These are phyloP conservation scores for Xylariaceae sp. DNA, from an alignment of 2,329 filamentous ascomycete species.

Conservation along the genomic window DNA sequence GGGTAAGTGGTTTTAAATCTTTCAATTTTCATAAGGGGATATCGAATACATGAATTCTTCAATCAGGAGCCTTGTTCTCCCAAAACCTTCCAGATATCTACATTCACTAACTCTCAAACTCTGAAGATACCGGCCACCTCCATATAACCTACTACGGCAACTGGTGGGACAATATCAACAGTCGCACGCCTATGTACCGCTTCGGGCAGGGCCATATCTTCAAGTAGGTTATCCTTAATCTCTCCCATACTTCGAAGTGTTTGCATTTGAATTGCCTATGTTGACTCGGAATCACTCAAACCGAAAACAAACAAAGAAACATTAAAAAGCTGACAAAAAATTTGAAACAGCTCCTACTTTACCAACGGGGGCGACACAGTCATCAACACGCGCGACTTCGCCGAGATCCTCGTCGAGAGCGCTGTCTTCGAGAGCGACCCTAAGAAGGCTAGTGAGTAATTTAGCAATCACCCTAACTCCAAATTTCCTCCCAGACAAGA, in stretches of 20 bases:
- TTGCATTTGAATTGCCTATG: background rate
- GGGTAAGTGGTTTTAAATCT: constrained; percentile 6
- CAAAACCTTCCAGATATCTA: too few relatives aligned
- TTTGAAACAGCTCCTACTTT: constrained; percentile 18
- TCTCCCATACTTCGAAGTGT: background rate
- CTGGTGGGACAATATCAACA: constrained; percentile 63
- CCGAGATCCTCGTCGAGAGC: constrained; percentile 30
- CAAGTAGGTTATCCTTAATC: constrained; percentile 26
- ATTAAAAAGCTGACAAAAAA: background rate
- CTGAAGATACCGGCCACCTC: constrained; percentile 57
- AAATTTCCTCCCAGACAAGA: too few relatives aligned
- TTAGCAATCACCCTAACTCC: too few relatives aligned
- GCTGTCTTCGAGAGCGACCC: constrained; percentile 26
- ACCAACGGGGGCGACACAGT: constrained; percentile 23
- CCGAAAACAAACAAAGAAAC: too few relatives aligned
- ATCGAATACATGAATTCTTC: too few relatives aligned
- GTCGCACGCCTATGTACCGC: constrained; percentile 58
- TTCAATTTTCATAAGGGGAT: too few relatives aligned
- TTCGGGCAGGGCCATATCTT: constrained; percentile 66
- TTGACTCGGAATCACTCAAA: too few relatives aligned
- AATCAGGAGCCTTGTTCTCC: too few relatives aligned
- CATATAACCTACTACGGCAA: constrained; percentile 64
- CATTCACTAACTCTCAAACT: background rate
- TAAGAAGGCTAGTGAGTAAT: constrained; percentile 27
- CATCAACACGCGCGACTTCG: constrained; percentile 24